phyloP scores from a whole-genome alignment of 805 yeast genomes.

The Hemisphaericaspora nanyangensis region DNA sequence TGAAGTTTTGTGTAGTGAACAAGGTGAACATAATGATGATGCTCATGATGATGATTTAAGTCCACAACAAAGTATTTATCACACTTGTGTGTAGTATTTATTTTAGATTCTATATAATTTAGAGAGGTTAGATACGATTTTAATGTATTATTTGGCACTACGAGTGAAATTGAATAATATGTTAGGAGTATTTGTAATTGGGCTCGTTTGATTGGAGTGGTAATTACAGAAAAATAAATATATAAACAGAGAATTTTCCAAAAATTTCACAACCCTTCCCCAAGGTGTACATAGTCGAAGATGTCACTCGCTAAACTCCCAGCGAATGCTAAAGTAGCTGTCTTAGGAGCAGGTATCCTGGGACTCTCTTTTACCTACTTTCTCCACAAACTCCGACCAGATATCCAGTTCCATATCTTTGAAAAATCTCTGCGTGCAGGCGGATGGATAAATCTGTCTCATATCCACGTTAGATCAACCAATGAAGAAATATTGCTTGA shows the following conservation, averaged over 20 bases:
- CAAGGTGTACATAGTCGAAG: too few relatives aligned
- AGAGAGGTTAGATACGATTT: too few relatives aligned
- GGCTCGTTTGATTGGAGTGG: too few relatives aligned
- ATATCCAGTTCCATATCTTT: conserved; percentile 56
- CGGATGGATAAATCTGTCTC: conserved; percentile 71
- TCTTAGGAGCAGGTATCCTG: conserved; percentile 85
- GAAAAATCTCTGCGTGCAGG: conserved; percentile 60
- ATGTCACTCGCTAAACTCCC: conserved; percentile 9
- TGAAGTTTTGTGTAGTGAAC: not conserved
- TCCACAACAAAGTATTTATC: not conserved
- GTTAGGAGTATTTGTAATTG: too few relatives aligned
- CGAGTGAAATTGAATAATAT: too few relatives aligned
- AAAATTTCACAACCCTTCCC: too few relatives aligned
- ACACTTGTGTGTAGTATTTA: not conserved
- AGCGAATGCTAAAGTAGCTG: conserved; percentile 51
- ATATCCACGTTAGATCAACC: conserved; percentile 19
- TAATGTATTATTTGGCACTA: too few relatives aligned
- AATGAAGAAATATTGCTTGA: conserved; percentile 47
- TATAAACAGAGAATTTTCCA: too few relatives aligned
- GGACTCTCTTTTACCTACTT: conserved; percentile 76
- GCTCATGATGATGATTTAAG: not conserved
- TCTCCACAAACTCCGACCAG: conserved; percentile 71
- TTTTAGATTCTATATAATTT: too few relatives aligned
- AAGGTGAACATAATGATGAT: not conserved
- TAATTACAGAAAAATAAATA: too few relatives aligned